These are phyloP conservation scores for Amphicarpaea edgeworthii DNA, from an alignment of 306 rosid species.

Conservation along the genomic window DNA sequence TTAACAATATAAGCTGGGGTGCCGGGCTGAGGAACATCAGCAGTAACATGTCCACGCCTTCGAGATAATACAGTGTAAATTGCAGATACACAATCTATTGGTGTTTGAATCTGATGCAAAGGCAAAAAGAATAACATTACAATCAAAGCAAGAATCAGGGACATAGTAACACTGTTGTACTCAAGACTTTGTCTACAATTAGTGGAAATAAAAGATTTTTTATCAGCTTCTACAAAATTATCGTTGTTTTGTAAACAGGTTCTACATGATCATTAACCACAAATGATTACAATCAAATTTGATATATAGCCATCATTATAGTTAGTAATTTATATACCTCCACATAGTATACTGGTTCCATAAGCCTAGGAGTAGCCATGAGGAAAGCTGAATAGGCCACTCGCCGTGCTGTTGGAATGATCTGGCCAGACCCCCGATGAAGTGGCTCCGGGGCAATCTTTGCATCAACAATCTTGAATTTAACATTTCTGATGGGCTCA, in stretches of 20 bases:
- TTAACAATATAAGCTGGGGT: slow-evolving; percentile 92
- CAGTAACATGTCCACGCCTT: slow-evolving; percentile 98
- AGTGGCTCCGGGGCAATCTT: slow-evolving; percentile 91
- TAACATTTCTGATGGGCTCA: slow-evolving; percentile 96
- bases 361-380: slow-evolving; percentile 97
- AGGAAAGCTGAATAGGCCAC: slow-evolving; percentile 97
- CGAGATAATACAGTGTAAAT: slow-evolving; percentile 97
- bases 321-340: slow-evolving; percentile 63
- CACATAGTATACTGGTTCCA: slow-evolving; percentile 96
- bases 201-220: slow-evolving; percentile 19
- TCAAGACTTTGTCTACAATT: neutral
- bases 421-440: slow-evolving; percentile 93
- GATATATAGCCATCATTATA: slow-evolving; percentile 23
- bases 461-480: slow-evolving; percentile 99
- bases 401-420: slow-evolving; percentile 90
- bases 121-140: slow-evolving; percentile 32
- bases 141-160: slow-evolving; percentile 37
- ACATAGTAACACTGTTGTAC: slow-evolving; percentile 21
- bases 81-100: slow-evolving; percentile 96
- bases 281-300: slow-evolving; percentile 19
- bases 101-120: slow-evolving; percentile 91
- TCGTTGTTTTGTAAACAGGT: too few relatives aligned
- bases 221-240: neutral
- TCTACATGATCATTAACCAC: too few relatives aligned
- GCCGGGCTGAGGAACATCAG: slow-evolving; percentile 99